Evolutionary conservation across 352 stramenopile genomes (phyloP).

Genomic region (Globisporangium irregulare): DNA sequence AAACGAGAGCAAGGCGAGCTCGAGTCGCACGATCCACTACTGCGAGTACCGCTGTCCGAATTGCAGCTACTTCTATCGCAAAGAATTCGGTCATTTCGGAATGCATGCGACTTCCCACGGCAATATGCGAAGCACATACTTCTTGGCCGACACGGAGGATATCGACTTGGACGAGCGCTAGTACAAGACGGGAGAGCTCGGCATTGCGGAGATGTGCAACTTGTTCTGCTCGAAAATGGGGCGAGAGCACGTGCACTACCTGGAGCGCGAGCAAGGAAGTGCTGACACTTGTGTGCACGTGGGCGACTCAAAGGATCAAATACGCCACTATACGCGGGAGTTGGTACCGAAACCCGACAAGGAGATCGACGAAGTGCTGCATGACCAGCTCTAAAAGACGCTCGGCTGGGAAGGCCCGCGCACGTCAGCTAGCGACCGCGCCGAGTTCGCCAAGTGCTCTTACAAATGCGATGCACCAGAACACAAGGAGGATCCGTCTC

Average conservation of each 20-base stretch:
- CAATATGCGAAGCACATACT: conserved; percentile 83
- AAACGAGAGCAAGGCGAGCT: neutral
- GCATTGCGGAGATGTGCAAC: conserved; percentile 81
- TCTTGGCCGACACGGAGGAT: conserved; percentile 49
- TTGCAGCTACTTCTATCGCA: conserved; percentile 78
- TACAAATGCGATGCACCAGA: conserved; percentile 67
- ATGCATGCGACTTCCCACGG: conserved; percentile 66
- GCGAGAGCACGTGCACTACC: conserved; percentile 71
- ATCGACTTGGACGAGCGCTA: conserved; percentile 75
- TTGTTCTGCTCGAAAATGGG: conserved; percentile 82
- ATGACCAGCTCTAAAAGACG: conserved; percentile 75
- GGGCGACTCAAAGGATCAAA: conserved; percentile 42
- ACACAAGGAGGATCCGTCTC: conserved; percentile 53
- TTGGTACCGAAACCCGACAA: conserved; percentile 51
- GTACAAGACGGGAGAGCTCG: conserved; percentile 61
- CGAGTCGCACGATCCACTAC: conserved; percentile 36
- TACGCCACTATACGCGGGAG: conserved; percentile 54
- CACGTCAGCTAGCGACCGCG: too few species aligned
- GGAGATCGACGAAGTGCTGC: conserved; percentile 67
- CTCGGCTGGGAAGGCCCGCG: conserved; percentile 77
- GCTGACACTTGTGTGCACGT: conserved; percentile 46
- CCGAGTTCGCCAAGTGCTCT: conserved; percentile 64
- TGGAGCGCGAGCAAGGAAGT: conserved; percentile 50
- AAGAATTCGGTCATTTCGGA: conserved; percentile 49
- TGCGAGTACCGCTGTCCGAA: conserved; percentile 67